Conservation (phyloP, 768 basidiomycete genomes). For the Thelephora ganbajun region DNA sequence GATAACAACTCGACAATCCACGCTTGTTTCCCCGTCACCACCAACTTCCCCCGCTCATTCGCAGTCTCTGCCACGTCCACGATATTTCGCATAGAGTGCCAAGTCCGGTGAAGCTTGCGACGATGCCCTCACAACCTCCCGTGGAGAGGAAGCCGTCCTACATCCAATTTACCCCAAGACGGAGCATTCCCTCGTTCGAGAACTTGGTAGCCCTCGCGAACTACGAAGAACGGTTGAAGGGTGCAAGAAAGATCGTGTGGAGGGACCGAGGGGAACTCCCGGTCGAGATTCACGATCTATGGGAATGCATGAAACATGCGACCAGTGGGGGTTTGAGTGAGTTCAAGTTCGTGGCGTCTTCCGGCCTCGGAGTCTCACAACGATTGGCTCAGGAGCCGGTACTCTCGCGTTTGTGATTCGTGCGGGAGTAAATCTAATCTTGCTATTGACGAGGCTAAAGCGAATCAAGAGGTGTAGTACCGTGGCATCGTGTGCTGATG, state of each 20-base stretch:
- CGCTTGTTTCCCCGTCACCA: too few species aligned
- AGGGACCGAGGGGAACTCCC: conserved; percentile 67
- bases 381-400: conserved; percentile 50
- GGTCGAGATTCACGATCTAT: conserved; percentile 45
- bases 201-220: conserved; percentile 77
- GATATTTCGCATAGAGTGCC: too few species aligned
- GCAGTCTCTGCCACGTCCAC: too few species aligned
- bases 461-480: conserved; percentile 45
- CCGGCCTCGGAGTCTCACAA: not conserved
- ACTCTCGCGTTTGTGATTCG: conserved; percentile 70
- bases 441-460: conserved; percentile 63
- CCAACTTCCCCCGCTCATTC: too few species aligned
- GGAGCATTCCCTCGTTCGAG: conserved; percentile 66
- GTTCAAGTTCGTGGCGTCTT: conserved; percentile 16
- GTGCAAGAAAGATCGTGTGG: conserved; percentile 74
- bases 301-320: conserved; percentile 61
- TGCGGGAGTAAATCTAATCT: conserved; percentile 68
- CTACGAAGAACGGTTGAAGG: conserved; percentile 59
- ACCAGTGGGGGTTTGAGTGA: conserved; percentile 55
- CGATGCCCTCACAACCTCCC: not conserved
- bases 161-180: conserved; percentile 37
- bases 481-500: not conserved
- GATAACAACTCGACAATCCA: too few species aligned
- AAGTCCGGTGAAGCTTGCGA: too few species aligned
- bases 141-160: conserved; percentile 20